Base-by-base conservation (phyloP, 768 basidiomycete genomes). In the Lactarius evosmus region DNA sequence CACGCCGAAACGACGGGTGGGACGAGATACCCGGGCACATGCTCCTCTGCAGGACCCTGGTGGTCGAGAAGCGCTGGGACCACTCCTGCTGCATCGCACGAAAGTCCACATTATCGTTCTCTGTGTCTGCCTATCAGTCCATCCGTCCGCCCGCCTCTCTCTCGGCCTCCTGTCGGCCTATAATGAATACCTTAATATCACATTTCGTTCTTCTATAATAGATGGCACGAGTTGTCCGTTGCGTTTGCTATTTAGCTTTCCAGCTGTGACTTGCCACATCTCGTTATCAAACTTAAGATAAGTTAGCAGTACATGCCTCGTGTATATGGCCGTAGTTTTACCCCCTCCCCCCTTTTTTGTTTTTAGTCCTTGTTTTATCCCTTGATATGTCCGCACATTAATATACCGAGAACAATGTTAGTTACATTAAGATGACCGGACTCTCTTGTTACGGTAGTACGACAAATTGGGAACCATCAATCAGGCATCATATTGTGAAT, bases 1-100 rank as follows among this genome's bases (percentile, higher is more conserved):
- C 92, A 30, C 78, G 84, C 62, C 83, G 80, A 61, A 91, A 89
- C 12, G 79, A 81, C 0, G 91, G 89, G 0, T 95, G 93, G 93
- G 86, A 92, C 60, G 76, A 77, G 27, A 91, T 93, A 88, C 78
- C 95, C 5, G 85, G 89, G 71, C 69, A 69, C 25, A 80, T 83
- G 0, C 74, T 93, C 14, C 54, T 82, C 44, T 75, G 78, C 38
- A 95, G 94, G 93, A 78, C 86, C 59, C 77, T 79, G 27, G 84
- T 80, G 33, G 82, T 91, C 3, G 82, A 84, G 40, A 94, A 96
- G 76, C 75, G 75, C 72, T 50, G 80, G 74, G 60, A 71, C 69
- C 65, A 74, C 4, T 40, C 63, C 19, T 32, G 52, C 17, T 60
- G 34, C 30, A 36, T 32, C 33, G 3, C n/a, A n/a, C n/a, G n/a